phyloP scores from a whole-genome alignment of 345 rosid genomes.

The Passiflora organensis region DNA sequence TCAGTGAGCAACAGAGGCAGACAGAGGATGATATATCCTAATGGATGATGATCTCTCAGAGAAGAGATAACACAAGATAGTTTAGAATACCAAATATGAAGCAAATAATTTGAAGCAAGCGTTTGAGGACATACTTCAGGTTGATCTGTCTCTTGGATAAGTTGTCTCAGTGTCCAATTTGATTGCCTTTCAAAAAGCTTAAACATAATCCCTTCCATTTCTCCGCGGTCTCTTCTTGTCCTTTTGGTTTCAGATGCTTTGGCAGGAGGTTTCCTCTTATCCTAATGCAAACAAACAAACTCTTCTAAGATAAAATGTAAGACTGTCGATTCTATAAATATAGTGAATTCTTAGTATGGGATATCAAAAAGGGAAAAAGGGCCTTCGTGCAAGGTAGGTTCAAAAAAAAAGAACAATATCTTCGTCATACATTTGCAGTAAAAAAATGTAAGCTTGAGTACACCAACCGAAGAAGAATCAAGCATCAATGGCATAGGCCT shows the following conservation, averaged over 20 bases:
- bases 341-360: neutral
- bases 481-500: slow-evolving; percentile 74
- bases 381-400: slow-evolving; percentile 12
- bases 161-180: slow-evolving; percentile 71
- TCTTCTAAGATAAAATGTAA: slow-evolving; percentile 13
- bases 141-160: slow-evolving; percentile 85
- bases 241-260: slow-evolving; percentile 61
- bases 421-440: slow-evolving; percentile 1
- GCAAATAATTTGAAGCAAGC: neutral
- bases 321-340: slow-evolving; percentile 2
- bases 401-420: slow-evolving; percentile 13
- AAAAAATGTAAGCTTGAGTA: slow-evolving; percentile 26
- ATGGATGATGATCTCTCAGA: neutral
- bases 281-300: slow-evolving; percentile 37
- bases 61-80: neutral
- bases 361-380: slow-evolving; percentile 3
- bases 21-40: too few relatives aligned
- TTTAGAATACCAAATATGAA: neutral
- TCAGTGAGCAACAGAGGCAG: too few relatives aligned
- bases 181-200: slow-evolving; percentile 89
- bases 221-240: slow-evolving; percentile 87
- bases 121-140: slow-evolving; percentile 57
- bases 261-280: slow-evolving; percentile 60
- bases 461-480: slow-evolving; percentile 33
- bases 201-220: slow-evolving; percentile 68